Base-by-base conservation (phyloP, 176 grass and related monocot genomes). In the Juncus effusus region DNA sequence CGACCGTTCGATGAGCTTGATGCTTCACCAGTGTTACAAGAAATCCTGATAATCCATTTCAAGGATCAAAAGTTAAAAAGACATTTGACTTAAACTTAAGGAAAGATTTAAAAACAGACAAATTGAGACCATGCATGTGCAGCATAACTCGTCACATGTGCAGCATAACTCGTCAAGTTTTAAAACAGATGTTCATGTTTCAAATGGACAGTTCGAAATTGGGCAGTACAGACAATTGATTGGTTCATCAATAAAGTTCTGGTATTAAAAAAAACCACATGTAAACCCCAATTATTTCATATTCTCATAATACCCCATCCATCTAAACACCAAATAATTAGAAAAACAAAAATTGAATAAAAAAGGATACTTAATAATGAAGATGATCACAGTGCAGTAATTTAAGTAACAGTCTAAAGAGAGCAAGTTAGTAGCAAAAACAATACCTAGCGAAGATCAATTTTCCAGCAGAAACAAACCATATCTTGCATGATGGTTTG, bases 401-500 rank as follows among this genome's bases (percentile, higher is more conserved):
- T 52, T 7, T 52, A 8, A 7, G 7, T 52, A 8, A 8, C 12
- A 8, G 12, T 12, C 2, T 52, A 69, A 36, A 54, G 7, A 70
- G 56, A 39, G 13, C 45, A 1, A 42, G 5, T 70, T 4, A 67
- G 28, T 53, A 13, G 16, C 7, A 16, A 13, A 70, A 57, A 80
- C 63, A 16, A n/a, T 56, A 72, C 78, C 78, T 80, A 16, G 52
- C 51, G 52, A 62, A 74, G 36, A 74, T 74, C 60, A 66, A 13
- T 35, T 74, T 74, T 13, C 78, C 78, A 73, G 73, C 60, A 53
- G 54, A 65, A 7, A 80, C 41, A 74, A 80, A 80, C 60, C 60
- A 74, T 11, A 80, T 61, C 51, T 74, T 80, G 78, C 78, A 80
- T 67, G 78, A 80, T 60, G 78, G 69, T 66, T 80, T 65, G 49